Base-by-base conservation (phyloP, 148 eudicot genomes). In the Arbutus unedo region DNA sequence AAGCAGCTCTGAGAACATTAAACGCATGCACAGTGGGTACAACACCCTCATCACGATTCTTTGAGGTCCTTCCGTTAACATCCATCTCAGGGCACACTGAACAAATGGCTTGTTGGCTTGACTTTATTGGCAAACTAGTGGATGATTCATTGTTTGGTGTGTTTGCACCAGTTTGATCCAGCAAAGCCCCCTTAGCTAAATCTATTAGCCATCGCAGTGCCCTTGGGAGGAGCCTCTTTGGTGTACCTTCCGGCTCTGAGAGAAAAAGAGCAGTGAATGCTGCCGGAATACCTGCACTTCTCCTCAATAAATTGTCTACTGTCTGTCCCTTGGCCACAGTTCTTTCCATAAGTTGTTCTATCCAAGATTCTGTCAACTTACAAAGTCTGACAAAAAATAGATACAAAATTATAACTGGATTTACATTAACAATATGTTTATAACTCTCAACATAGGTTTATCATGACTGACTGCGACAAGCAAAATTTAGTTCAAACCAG, bases 211-310 rank as follows among this genome's bases (percentile, higher is more conserved):
- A 94, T 47, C 93, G 85, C 25, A 96, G 84, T 64, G 99, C 99
- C 86, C 87, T 87, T 67, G 99, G 99, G 59, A 96, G 94, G 76
- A 96, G 93, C 84, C 90, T 92, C 82, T 96, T 96, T 48, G 99
- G 99, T 49, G 98, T 85, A 41, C 98, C 99, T 86, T 96, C 97
- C 43, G 99, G 99, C 84, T 96, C 99, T 70, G 99, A 94, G 59
- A 96, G 93, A 81, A 96, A 96, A 80, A 96, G 91, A 48, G 98
- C 99, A 79, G 86, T 93, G 85, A 96, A 96, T 78, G 99, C 98
- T 78, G 98, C 98, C 78, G 99, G 99, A 83, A 96, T 94, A 83
- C 99, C 99, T 68, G 99, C 99, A 90, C 99, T 96, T 91, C 99
- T 94, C 85, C 99, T 89, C 77, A 96, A 87, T 80, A 96, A 87